Evolutionary conservation across 257 asterid genomes (phyloP), one percentile per base, ranked within the genome.

Genomic region (Paraleonurus japonicus): DNA sequence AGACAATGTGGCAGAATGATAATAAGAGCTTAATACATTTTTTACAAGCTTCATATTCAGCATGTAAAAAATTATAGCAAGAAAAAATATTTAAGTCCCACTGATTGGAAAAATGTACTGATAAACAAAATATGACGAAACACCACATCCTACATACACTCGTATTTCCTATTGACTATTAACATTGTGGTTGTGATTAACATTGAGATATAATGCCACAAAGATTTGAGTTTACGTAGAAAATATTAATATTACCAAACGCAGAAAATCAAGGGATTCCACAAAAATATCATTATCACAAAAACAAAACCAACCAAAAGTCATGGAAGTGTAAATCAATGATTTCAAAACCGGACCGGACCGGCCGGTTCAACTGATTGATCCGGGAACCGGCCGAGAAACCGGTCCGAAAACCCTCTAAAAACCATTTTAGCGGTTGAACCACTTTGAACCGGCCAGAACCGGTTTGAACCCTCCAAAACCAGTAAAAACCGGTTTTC

Each of bases 291-390:
- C 47, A 20, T 20, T 28, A 41, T 48, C 30, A 47, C 51, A 37
- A n/a, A 16, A 70, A 41, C 43, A 60, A 59, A 15, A 73, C 48
- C 26, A 70, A 19, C 41, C 51, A 41, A n/a, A 22, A 51, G 60
- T 10, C 58, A 61, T 51, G 43, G 51, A 23, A 17, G 61, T 22
- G 50, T 3, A 55, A 57, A 39, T 37, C 73, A 73, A n/a, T n/a
- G n/a, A n/a, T n/a, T n/a, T n/a, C n/a, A n/a, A n/a, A n/a, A n/a
- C n/a, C n/a, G n/a, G n/a, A n/a, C n/a, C n/a, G n/a, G n/a, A n/a
- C n/a, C n/a, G n/a, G n/a, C n/a, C n/a, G n/a, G n/a, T n/a, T n/a
- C n/a, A n/a, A n/a, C n/a, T n/a, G n/a, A n/a, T n/a, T n/a, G n/a
- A n/a, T n/a, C n/a, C n/a, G n/a, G n/a, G n/a, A n/a, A n/a, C n/a